Evolutionary conservation across 2,329 filamentous ascomycete genomes (phyloP).

Genomic region (Talaromyces sp.): DNA sequence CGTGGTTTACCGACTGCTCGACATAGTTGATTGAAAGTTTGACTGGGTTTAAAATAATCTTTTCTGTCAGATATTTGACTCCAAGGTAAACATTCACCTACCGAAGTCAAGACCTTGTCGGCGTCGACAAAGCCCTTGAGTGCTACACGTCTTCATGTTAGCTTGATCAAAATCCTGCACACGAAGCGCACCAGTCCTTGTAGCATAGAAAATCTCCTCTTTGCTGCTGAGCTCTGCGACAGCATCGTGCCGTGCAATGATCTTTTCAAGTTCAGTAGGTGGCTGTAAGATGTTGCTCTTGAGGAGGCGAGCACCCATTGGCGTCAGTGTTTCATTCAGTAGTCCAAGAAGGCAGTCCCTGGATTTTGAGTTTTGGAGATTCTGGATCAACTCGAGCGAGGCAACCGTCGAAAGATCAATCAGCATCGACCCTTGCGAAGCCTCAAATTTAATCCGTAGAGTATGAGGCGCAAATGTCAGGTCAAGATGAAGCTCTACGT

Average conservation of each 20-base stretch:
- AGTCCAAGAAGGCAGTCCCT: conserved; percentile 78
- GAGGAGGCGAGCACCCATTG: conserved; percentile 81
- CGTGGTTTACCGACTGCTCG: conserved; percentile 77
- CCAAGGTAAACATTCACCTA: conserved; percentile 28
- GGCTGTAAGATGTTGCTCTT: conserved; percentile 85
- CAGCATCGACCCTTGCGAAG: conserved; percentile 90
- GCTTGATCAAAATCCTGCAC: background rate
- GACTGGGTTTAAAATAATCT: conserved; percentile 72
- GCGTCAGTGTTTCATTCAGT: conserved; percentile 76
- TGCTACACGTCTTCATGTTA: conserved; percentile 39
- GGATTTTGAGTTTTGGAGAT: conserved; percentile 69
- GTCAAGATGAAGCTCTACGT: conserved; percentile 64
- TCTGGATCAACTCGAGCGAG: conserved; percentile 85
- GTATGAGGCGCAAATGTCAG: conserved; percentile 71
- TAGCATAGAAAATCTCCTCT: conserved; percentile 76
- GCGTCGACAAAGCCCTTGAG: conserved; percentile 71
- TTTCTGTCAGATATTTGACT: conserved; percentile 12
- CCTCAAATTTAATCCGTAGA: conserved; percentile 77
- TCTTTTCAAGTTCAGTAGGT: conserved; percentile 63
- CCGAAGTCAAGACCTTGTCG: conserved; percentile 72
- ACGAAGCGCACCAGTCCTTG: conserved; percentile 56
- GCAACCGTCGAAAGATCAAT: conserved; percentile 85
- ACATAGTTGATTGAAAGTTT: conserved; percentile 61
- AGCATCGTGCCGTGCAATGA: conserved; percentile 71
- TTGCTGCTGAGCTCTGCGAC: conserved; percentile 74